Evolutionary conservation across 2,329 filamentous ascomycete species (phyloP).

Genomic region (Teratosphaeria zuluensis): DNA sequence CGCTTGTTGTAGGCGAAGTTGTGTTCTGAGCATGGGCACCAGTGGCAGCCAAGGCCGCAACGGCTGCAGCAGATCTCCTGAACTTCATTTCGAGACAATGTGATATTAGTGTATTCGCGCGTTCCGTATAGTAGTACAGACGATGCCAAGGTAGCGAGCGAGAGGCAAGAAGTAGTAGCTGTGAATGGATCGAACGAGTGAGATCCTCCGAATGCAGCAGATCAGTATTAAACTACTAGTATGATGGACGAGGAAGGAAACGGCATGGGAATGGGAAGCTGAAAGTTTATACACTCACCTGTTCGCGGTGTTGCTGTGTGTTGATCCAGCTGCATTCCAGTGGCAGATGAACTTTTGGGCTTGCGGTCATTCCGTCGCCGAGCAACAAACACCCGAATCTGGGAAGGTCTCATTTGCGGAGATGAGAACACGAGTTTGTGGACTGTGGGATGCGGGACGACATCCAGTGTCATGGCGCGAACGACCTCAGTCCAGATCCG

Average conservation of each 20-base stretch:
- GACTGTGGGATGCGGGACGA: neutral
- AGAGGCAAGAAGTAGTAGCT: neutral
- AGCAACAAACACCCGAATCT: constrained; percentile 22
- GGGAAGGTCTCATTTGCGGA: constrained; percentile 11
- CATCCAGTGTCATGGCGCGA: neutral
- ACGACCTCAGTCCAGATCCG: neutral
- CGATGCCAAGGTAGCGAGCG: constrained; percentile 4
- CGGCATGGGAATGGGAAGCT: constrained; percentile 4
- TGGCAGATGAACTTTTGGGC: constrained; percentile 16
- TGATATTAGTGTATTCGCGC: neutral
- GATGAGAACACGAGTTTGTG: constrained; percentile 2
- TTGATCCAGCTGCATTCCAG: constrained; percentile 22
- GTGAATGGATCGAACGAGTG: constrained; percentile 23
- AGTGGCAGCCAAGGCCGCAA: constrained; percentile 13
- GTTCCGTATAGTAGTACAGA: constrained; percentile 4
- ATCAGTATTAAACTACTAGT: constrained; percentile 10
- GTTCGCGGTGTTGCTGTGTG: constrained; percentile 16
- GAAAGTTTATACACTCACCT: constrained; percentile 18
- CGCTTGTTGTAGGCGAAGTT: constrained; percentile 5
- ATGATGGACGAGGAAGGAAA: constrained; percentile 11
- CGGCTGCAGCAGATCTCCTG: constrained; percentile 13
- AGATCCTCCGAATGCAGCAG: constrained; percentile 17
- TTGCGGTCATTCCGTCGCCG: constrained; percentile 16
- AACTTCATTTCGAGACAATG: constrained; percentile 16
- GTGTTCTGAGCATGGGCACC: constrained; percentile 17